Evolutionary conservation across 371 early-diverging fungal species (phyloP), one percentile per base, ranked within the genome.

Genomic region (Lichtheimia corymbifera): DNA sequence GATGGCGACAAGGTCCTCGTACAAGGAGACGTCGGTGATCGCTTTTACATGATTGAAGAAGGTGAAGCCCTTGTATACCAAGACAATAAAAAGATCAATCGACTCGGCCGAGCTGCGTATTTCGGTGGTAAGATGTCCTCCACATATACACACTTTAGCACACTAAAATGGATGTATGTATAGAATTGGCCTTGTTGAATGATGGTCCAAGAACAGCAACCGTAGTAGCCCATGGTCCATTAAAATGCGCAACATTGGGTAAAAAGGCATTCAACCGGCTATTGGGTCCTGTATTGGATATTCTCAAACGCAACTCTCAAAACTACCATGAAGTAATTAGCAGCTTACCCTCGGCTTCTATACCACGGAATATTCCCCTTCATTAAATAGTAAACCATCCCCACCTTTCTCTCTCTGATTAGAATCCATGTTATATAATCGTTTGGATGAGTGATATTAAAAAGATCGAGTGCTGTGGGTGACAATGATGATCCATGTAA

Each of bases 151-250:
- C 9, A 9, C 7, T 30, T 27, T 27, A 27, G n/a, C 9, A 35
- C 9, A 9, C 11, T 11, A 9, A 9, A 6, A 35, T 11, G 9
- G 9, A 9, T 2, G 5, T 35, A 9, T 11, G 0, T 25, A 22
- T 51, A 56, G 98, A 98, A 77, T 82, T 98, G 52, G 95, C 97
- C 2, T 79, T 98, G 30, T 73, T 98, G 13, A 92, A 90, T 47
- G 91, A 98, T 72, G 84, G 89, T 59, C 97, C 97, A 15, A 86
- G 98, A 59, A 90, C 90, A 55, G 98, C 97, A 17, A 94, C 96
- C 18, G 91, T 98, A 11, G 72, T 82, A 30, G 93, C 98, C 17
- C 81, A 86, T 45, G 94, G 96, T 30, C 83, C 87, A 56, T 80
- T 96, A 59, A 96, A 96, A 83, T 92, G 94, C 64, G 97, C 93